Evolutionary conservation across 345 rosid genomes (phyloP).

Genomic region (Camelina hispida): DNA sequence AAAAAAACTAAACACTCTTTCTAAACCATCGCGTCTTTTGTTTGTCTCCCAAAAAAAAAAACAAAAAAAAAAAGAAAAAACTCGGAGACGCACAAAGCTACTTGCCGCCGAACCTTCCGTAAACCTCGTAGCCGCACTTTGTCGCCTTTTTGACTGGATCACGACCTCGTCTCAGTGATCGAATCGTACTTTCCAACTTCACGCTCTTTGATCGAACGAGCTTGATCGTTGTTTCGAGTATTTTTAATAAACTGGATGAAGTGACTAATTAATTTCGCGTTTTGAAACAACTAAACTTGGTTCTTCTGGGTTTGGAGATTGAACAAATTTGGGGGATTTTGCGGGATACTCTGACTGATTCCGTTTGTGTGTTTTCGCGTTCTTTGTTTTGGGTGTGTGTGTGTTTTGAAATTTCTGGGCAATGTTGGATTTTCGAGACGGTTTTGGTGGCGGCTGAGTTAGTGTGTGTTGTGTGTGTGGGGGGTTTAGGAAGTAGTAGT

Average conservation of each 20-base stretch:
- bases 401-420: conserved; percentile 32
- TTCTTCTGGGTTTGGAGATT: background rate
- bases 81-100: conserved; percentile 38
- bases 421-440: conserved; percentile 74
- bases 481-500: conserved; percentile 29
- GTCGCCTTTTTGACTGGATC: conserved; percentile 27
- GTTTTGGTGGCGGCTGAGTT: conserved; percentile 34
- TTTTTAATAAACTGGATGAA: conserved; percentile 24
- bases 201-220: conserved; percentile 13
- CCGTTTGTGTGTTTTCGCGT: too few species aligned
- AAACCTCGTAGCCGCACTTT: conserved; percentile 33
- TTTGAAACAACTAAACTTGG: conserved; percentile 1
- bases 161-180: conserved; percentile 30
- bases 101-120: conserved; percentile 34
- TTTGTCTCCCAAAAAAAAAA: conserved; percentile 33
- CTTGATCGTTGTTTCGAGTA: conserved; percentile 35
- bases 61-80: background rate
- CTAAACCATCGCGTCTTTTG: conserved; percentile 31
- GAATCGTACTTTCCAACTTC: conserved; percentile 11
- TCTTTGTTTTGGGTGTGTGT: background rate
- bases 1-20: conserved; percentile 38
- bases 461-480: conserved; percentile 30
- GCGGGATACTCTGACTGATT: background rate
- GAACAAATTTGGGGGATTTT: conserved; percentile 5
- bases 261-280: conserved; percentile 27